These are phyloP conservation scores for Aspergillus sp. DNA, from an alignment of 2,329 filamentous ascomycete species.

Conservation along the genomic window DNA sequence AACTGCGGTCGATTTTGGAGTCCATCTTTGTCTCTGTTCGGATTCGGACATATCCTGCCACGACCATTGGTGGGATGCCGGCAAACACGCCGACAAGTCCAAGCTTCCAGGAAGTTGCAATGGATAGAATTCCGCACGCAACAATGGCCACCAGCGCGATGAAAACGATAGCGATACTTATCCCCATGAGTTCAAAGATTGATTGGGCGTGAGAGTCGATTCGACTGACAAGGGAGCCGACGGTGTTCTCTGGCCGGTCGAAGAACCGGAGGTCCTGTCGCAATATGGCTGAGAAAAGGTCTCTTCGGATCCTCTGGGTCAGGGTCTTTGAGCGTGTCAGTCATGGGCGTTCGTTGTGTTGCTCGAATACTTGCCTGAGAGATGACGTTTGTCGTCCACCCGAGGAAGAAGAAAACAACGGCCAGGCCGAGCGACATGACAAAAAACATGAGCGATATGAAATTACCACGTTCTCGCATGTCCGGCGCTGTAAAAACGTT, in stretches of 20 bases:
- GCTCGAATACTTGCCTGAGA: no score
- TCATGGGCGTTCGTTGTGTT: no score
- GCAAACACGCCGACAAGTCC: slow-evolving; percentile 58
- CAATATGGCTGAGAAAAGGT: no score
- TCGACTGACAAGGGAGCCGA: slow-evolving; percentile 39
- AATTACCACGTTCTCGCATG: no score
- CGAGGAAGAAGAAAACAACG: no score
- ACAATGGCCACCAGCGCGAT: slow-evolving; percentile 57
- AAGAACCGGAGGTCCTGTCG: slow-evolving; percentile 38
- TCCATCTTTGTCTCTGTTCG: no score
- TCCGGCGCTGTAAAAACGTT: no score
- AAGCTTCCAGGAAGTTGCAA: slow-evolving; percentile 66
- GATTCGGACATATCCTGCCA: slow-evolving; percentile 42
- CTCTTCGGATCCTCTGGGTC: no score
- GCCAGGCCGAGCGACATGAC: slow-evolving; percentile 42
- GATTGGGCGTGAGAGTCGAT: slow-evolving; percentile 42
- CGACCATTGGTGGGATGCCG: slow-evolving; percentile 42
- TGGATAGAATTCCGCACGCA: no score
- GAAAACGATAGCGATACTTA: slow-evolving; percentile 43
- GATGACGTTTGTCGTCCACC: no score
- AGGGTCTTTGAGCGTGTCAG: no score
- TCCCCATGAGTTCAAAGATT: slow-evolving; percentile 42
- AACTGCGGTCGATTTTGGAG: slow-evolving; percentile 62
- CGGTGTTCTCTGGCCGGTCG: slow-evolving; percentile 38
- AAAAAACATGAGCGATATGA: slow-evolving; percentile 50